Conservation (phyloP, 2,329 filamentous ascomycete genomes). For the Stagonosporopsis tanaceti region DNA sequence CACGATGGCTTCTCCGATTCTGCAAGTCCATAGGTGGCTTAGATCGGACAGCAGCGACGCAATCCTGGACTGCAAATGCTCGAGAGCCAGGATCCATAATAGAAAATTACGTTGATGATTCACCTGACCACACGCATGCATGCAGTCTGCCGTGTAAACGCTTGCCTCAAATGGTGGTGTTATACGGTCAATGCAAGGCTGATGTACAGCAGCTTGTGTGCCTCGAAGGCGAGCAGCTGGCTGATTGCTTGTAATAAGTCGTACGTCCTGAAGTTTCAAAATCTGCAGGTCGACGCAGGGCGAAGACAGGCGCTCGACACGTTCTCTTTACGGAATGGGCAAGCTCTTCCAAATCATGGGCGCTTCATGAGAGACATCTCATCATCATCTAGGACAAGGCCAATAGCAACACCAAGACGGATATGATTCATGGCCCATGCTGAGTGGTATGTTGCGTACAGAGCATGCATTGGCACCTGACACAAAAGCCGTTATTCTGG, state of each 20-base stretch:
- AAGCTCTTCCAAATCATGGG: slow-evolving; percentile 12
- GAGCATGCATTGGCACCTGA: slow-evolving; percentile 43
- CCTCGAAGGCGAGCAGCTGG: slow-evolving; percentile 10
- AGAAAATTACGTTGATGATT: not conserved
- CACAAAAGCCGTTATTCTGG: slow-evolving; percentile 40
- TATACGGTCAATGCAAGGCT: slow-evolving; percentile 26
- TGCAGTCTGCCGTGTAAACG: slow-evolving; percentile 17
- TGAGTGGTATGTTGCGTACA: slow-evolving; percentile 25
- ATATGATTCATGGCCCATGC: slow-evolving; percentile 14
- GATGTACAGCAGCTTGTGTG: slow-evolving; percentile 27
- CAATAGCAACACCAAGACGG: slow-evolving; percentile 16
- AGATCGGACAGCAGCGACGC: slow-evolving; percentile 24
- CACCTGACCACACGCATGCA: slow-evolving; percentile 8
- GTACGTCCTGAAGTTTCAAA: slow-evolving; percentile 34
- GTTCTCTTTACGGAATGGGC: not conserved
- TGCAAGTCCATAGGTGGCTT: slow-evolving; percentile 38
- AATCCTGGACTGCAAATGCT: not conserved
- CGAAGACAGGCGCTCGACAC: not conserved
- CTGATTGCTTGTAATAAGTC: slow-evolving; percentile 17
- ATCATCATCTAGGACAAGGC: slow-evolving; percentile 21
- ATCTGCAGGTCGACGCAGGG: slow-evolving; percentile 30
- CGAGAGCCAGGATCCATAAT: slow-evolving; percentile 2
- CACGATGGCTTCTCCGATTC: slow-evolving; percentile 28
- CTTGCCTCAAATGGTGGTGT: slow-evolving; percentile 8
- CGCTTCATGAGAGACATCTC: slow-evolving; percentile 12